These are phyloP conservation scores for Rhynchospora breviuscula DNA, from an alignment of 176 grass and related monocot genomes.

Conservation along the genomic window DNA sequence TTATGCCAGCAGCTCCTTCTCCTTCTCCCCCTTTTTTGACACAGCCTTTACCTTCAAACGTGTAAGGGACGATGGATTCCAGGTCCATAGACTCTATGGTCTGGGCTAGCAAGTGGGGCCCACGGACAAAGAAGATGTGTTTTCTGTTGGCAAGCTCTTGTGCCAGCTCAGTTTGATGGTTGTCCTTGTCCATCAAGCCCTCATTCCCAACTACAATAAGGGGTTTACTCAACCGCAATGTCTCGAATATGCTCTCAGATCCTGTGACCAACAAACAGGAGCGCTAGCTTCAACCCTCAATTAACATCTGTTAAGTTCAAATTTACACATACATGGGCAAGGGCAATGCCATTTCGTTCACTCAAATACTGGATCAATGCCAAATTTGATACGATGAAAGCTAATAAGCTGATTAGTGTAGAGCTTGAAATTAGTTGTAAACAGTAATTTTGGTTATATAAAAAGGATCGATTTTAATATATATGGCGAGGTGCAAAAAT, in stretches of 20 bases:
- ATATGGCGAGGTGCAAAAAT: background rate
- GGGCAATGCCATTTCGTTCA: background rate
- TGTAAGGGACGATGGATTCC: too few species aligned
- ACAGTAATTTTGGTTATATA: background rate
- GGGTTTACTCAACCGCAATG: constrained; percentile 48
- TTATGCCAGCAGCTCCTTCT: too few species aligned
- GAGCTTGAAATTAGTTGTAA: background rate
- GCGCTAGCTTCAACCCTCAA: background rate
- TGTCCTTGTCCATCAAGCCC: constrained; percentile 69
- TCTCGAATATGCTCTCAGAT: constrained; percentile 91
- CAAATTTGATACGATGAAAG: background rate
- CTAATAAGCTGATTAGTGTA: background rate
- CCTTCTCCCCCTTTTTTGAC: background rate
- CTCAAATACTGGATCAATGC: background rate
- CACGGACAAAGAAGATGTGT: too few species aligned
- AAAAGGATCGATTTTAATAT: background rate
- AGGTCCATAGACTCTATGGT: too few species aligned
- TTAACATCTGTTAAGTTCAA: background rate
- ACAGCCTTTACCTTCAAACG: too few species aligned
- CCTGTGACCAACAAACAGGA: constrained; percentile 25
- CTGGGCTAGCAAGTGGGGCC: too few species aligned
- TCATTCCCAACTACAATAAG: constrained; percentile 81
- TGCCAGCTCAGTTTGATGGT: too few species aligned
- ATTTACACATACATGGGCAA: background rate
- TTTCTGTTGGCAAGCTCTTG: too few species aligned